phyloP scores from a whole-genome alignment of 2,329 filamentous ascomycete genomes.

The Sarocladiaceae sp. region DNA sequence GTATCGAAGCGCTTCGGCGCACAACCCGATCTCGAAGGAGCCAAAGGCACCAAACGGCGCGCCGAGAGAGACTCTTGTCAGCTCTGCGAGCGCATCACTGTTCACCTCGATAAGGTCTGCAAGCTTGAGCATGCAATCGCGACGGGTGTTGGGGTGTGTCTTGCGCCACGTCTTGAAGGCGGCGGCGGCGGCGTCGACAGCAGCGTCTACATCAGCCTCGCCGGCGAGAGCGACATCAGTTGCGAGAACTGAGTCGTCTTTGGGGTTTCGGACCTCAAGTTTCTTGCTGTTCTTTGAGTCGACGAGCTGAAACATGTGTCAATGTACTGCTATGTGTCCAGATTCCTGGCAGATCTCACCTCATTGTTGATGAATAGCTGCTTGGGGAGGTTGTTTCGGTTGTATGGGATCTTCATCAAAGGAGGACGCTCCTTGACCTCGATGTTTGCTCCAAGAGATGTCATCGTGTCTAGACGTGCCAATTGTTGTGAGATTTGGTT shows the following conservation, averaged over 20 bases:
- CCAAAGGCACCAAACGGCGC: slow-evolving; percentile 37
- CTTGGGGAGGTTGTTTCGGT: slow-evolving; percentile 27
- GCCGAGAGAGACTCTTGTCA: slow-evolving; percentile 40
- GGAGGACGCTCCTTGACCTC: slow-evolving; percentile 13
- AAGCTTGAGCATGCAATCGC: slow-evolving; percentile 35
- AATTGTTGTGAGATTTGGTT: too few species aligned
- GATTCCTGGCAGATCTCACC: slow-evolving; percentile 15
- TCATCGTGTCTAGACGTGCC: too few species aligned
- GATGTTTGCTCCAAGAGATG: slow-evolving; percentile 18
- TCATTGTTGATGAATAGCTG: slow-evolving; percentile 32
- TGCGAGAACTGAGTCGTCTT: slow-evolving; percentile 41
- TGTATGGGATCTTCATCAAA: slow-evolving; percentile 19
- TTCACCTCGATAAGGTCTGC: slow-evolving; percentile 34
- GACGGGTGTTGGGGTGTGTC: slow-evolving; percentile 28
- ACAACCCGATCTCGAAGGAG: slow-evolving; percentile 32
- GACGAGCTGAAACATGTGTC: slow-evolving; percentile 23
- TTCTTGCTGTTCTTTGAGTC: slow-evolving; percentile 38
- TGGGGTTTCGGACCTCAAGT: slow-evolving; percentile 42
- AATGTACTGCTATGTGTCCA: slow-evolving; percentile 1
- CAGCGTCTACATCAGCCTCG: slow-evolving; percentile 37
- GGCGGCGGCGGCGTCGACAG: slow-evolving; percentile 37
- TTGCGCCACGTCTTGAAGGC: slow-evolving; percentile 38
- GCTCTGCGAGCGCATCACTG: slow-evolving; percentile 25
- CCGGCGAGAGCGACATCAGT: slow-evolving; percentile 40
- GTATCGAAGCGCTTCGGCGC: slow-evolving; percentile 15